Evolutionary conservation across 108 stramenopile genomes (phyloP).

Genomic region (Fragilaria radians): DNA sequence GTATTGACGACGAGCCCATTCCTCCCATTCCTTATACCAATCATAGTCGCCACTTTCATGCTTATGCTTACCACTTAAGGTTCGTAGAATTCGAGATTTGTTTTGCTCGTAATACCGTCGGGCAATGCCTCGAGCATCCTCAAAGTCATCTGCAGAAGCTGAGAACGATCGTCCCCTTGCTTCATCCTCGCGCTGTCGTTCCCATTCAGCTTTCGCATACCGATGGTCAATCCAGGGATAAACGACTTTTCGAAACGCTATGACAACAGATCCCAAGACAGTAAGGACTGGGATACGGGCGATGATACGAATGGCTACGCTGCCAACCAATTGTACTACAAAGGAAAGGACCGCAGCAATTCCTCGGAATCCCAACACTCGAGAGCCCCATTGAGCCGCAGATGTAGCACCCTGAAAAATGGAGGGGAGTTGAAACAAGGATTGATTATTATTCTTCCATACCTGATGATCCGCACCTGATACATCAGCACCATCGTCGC

Average conservation of each 20-base stretch:
- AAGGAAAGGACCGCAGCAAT: slow-evolving; percentile 8
- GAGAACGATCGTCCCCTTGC: slow-evolving; percentile 23
- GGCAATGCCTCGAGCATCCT: slow-evolving; percentile 41
- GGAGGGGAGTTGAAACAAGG: slow-evolving; percentile 16
- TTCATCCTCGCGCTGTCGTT: slow-evolving; percentile 70
- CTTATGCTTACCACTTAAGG: slow-evolving; percentile 41
- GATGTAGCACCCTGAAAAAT: slow-evolving; percentile 14
- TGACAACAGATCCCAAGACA: slow-evolving; percentile 40
- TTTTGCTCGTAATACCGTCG: slow-evolving; percentile 42
- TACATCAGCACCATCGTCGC: slow-evolving; percentile 52
- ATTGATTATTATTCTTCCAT: slow-evolving; percentile 15
- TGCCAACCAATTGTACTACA: slow-evolving; percentile 12
- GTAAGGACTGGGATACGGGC: slow-evolving; percentile 45
- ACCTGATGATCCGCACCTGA: slow-evolving; percentile 64
- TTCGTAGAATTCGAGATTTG: slow-evolving; percentile 35
- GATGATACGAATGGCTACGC: slow-evolving; percentile 23
- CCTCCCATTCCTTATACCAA: slow-evolving; percentile 79
- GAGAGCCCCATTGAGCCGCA: background rate
- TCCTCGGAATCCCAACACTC: slow-evolving; percentile 1
- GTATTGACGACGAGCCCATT: slow-evolving; percentile 66
- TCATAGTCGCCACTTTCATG: slow-evolving; percentile 48
- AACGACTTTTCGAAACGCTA: slow-evolving; percentile 68
- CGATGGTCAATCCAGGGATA: slow-evolving; percentile 62
- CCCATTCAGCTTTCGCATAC: slow-evolving; percentile 64
- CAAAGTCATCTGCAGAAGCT: slow-evolving; percentile 34